Base-by-base conservation (phyloP, 2,329 filamentous ascomycete species). In the Lasiodiplodia hormozganensis region DNA sequence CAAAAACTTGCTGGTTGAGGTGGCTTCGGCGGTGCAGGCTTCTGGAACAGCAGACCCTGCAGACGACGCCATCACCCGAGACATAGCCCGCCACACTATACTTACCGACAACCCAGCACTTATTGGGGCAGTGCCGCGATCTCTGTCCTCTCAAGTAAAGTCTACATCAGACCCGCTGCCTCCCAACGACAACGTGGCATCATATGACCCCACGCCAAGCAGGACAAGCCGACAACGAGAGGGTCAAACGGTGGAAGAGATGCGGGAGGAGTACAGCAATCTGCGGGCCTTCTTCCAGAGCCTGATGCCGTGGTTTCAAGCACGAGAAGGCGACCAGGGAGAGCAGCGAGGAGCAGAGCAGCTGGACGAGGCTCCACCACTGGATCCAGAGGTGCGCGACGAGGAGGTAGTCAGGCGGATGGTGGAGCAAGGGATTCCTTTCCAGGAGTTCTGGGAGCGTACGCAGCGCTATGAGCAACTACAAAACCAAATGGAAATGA, bases 151-250 rank as follows among this genome's bases (percentile, higher is more conserved):
- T 14, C 73, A 73, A 43, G 77, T 73, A 66, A 76, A 77, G 2
- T 94, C 91, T 70, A 88, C 92, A 21, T 96, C 93, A 25, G 94
- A 97, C 75, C 93, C 93, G 1, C 82, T 97, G 16, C 93, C 94
- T 23, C 94, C 94, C 1, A 77, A 84, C 0, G 81, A 87, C 67
- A 79, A 74, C 64, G 69, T 77, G 18, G 49, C 64, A 2, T 76
- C 73, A 1, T 77, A 77, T 68, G 73, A 73, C 64, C 36, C 40
- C 3, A 53, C 16, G 18, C 60, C 60, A 1, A 65, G 62, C 51
- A 47, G 14, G 28, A 56, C 66, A 21, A 62, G 23, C 25, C 31
- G 43, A 18, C 47, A 51, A 40, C 66, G 49, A 12, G 51, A 47
- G 18, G 28, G 49, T 2, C 67, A 65, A 36, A 18, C 51, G 3